phyloP scores from a whole-genome alignment of 2,329 filamentous ascomycete genomes.

The Alternaria viburni region DNA sequence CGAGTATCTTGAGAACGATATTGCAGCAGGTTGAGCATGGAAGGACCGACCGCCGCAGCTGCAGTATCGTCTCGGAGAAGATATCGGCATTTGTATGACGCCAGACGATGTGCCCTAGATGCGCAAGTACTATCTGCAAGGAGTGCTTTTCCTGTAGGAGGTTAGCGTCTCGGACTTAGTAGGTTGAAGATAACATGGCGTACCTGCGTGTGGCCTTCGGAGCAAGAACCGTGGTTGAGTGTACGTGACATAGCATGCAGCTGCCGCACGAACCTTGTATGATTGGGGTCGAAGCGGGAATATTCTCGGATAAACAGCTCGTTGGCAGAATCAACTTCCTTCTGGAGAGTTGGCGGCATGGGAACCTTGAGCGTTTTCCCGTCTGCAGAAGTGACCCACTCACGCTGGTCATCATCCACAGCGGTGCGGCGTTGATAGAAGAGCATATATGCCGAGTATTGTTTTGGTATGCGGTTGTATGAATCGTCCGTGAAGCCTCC shows the following conservation, averaged over 20 bases:
- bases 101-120: slow-evolving; percentile 77
- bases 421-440: slow-evolving; percentile 87
- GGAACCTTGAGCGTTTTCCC: slow-evolving; percentile 56
- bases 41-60: slow-evolving; percentile 62
- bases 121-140: slow-evolving; percentile 64
- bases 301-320: slow-evolving; percentile 75
- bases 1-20: slow-evolving; percentile 68
- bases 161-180: background rate
- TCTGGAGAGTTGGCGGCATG: slow-evolving; percentile 54
- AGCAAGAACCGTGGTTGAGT: slow-evolving; percentile 58
- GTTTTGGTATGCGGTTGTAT: slow-evolving; percentile 38
- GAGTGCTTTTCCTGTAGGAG: slow-evolving; percentile 54
- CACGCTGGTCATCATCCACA: slow-evolving; percentile 53
- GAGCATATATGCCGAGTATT: slow-evolving; percentile 88
- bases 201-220: slow-evolving; percentile 49
- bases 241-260: slow-evolving; percentile 65
- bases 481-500: slow-evolving; percentile 49
- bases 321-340: slow-evolving; percentile 74
- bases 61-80: slow-evolving; percentile 62
- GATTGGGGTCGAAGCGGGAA: slow-evolving; percentile 76
- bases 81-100: slow-evolving; percentile 72
- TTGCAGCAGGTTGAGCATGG: slow-evolving; percentile 60
- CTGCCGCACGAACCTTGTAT: slow-evolving; percentile 70
- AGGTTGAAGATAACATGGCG: background rate
- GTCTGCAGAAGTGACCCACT: slow-evolving; percentile 49